Base-by-base conservation (phyloP, 805 yeast species). In the Pichia nanzhaoensis region DNA sequence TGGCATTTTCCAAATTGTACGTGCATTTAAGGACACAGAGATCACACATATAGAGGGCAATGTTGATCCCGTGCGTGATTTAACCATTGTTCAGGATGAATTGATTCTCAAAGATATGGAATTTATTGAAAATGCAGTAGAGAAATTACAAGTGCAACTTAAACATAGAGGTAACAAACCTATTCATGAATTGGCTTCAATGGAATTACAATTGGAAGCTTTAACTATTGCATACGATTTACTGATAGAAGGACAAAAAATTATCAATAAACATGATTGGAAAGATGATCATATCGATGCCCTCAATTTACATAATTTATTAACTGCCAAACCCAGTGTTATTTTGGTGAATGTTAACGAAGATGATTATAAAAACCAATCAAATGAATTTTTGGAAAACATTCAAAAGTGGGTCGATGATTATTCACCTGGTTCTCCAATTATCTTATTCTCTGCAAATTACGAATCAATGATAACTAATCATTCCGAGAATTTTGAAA, bases 241-340 rank as follows among this genome's bases (percentile, higher is more conserved):
- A 60, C 77, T 91, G 58, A 82, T 93, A 72, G 78, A 71, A 47
- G 97, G 96, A 51, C 80, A 84, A 60, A 84, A 96, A 71, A 81
- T 93, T 51, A 86, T 91, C 55, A 90, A 88, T 61, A 53, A 53
- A 60, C 84, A 81, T 56, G 72, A 71, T 53, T 93, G 99, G 99
- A 71, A 85, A 44, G 74, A 82, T 51, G 89, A 87, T 70, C 96
- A 93, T 71, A 91, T 93, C 46, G 97, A 88, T 67, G 72, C 78
- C 45, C 84, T 93, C 72, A 93, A 93, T 77, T 57, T 76, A 47
- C 84, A 90, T 84, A 77, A 78, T 57, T 75, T 93, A 59, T 75
- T 93, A 60, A 89, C 98, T 13, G 96, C 99, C 52, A 93, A 93
- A 70, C 96, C 98, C 52, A 77, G 93, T 58, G 89, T 95, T 58